These are phyloP conservation scores for Diplodia seriata DNA, from an alignment of 2,329 filamentous ascomycete genomes.

Conservation along the genomic window DNA sequence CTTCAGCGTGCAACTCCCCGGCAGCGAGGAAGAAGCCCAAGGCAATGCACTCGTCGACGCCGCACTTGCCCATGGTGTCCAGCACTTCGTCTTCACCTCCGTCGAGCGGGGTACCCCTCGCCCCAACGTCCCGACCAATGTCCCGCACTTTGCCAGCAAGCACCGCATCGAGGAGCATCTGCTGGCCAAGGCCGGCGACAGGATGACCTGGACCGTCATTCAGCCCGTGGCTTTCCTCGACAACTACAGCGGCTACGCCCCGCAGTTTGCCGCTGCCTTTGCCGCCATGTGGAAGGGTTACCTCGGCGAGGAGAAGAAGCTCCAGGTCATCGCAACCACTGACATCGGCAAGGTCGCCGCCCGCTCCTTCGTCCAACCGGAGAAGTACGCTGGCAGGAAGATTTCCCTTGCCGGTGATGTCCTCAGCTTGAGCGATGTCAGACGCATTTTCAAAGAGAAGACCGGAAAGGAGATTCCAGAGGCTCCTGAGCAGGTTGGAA, in stretches of 20 bases:
- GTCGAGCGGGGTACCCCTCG: constrained; percentile 49
- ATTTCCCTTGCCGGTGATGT: constrained; percentile 60
- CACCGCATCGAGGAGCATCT: constrained; percentile 67
- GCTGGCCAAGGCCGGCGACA: constrained; percentile 47
- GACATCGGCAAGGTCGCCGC: constrained; percentile 60
- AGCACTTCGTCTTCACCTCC: constrained; percentile 49
- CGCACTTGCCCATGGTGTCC: constrained; percentile 42
- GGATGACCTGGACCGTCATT: constrained; percentile 65
- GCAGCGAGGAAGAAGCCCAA: constrained; percentile 44
- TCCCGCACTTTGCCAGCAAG: constrained; percentile 69
- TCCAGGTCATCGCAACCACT: constrained; percentile 46
- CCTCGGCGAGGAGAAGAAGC: constrained; percentile 40
- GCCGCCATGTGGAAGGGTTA: constrained; percentile 44
- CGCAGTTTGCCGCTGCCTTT: constrained; percentile 47
- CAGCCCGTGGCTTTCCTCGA: constrained; percentile 68
- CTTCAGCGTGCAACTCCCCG: constrained; percentile 41
- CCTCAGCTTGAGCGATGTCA: constrained; percentile 51
- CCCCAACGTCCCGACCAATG: constrained; percentile 58
- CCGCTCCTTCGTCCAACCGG: constrained; percentile 52
- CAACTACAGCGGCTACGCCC: constrained; percentile 55
- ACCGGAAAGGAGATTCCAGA: constrained; percentile 52
- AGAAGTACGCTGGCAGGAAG: constrained; percentile 49
- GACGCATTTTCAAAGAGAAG: constrained; percentile 51
- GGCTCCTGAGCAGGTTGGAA: constrained; percentile 48
- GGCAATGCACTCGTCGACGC: constrained; percentile 49